Base-by-base conservation (phyloP, 2,329 filamentous ascomycete species). In the Exophiala sp. region DNA sequence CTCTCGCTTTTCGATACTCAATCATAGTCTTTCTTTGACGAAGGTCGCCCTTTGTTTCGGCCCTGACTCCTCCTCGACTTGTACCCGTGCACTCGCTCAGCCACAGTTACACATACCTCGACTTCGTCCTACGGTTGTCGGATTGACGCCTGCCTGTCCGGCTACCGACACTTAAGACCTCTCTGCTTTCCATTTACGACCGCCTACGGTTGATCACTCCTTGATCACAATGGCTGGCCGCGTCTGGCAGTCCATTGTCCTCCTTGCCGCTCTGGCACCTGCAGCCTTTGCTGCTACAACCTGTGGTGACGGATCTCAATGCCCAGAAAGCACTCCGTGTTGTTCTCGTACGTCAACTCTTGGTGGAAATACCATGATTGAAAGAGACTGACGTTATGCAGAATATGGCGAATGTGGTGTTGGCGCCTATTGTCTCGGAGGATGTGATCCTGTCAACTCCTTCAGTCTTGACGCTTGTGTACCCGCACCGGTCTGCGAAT, bases 341-440 rank as follows among this genome's bases (percentile, higher is more conserved):
- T 91, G 88, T 71, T 90, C 87, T 54, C 86, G 88, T 91, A 77
- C 77, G 86, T 83, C 24, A 33, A 24, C 43, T 21, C n/a, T 8
- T 8, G 24, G 24, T 29, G n/a, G 32, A 34, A 18, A 11, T n/a
- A 14, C 24, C 3, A 32, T 35, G 3, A 9, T 8, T 24, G 18
- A 42, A 34, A 41, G 18, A 45, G 8, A 35, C 55, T 63, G 41
- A 58, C 42, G 11, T 40, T 11, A 3, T 12, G 47, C 66, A 95
- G 90, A 94, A 73, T 97, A 96, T 72, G 89, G 89, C 65, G 80
- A 92, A 72, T 97, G 94, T 67, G 94, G 92, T 75, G 84, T 91
- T 52, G 94, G 94, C 66, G 94, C 91, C 52, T 97, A 88, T 80
- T 99, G 94, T 68, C 83, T 99, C 16, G 94, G 94, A 65, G 94